Evolutionary conservation across 345 rosid genomes (phyloP).

Genomic region (Salix koriyanagi): DNA sequence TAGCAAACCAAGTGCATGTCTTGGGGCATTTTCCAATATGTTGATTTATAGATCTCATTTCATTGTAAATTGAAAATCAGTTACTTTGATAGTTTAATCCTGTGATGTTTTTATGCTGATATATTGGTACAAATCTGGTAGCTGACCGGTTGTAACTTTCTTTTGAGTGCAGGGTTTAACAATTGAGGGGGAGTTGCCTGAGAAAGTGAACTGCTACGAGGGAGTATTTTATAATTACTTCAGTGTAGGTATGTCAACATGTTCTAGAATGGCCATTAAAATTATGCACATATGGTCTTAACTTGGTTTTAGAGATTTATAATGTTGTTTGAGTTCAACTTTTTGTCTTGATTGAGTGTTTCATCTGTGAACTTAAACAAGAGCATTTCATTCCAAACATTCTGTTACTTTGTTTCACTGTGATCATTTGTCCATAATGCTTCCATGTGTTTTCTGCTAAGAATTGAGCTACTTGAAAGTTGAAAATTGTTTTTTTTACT

Average conservation of each 20-base stretch:
- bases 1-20: background rate
- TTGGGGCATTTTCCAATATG: background rate
- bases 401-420: background rate
- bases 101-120: background rate
- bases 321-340: background rate
- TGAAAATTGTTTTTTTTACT: background rate
- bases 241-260: conserved; percentile 63
- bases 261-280: background rate
- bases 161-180: conserved; percentile 49
- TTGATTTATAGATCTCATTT: too few relatives aligned
- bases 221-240: conserved; percentile 95
- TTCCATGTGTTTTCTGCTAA: background rate
- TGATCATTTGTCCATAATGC: background rate
- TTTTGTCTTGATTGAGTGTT: too few relatives aligned
- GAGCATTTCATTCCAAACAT: background rate
- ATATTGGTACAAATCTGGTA: conserved; percentile 11
- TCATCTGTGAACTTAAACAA: background rate
- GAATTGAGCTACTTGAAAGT: background rate
- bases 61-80: background rate
- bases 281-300: background rate
- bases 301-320: background rate
- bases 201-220: conserved; percentile 49
- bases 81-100: background rate
- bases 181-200: conserved; percentile 60
- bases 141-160: conserved; percentile 10